Conservation (phyloP, 1,284 basidiomycete genomes). For the Fomitopsis betulina region DNA sequence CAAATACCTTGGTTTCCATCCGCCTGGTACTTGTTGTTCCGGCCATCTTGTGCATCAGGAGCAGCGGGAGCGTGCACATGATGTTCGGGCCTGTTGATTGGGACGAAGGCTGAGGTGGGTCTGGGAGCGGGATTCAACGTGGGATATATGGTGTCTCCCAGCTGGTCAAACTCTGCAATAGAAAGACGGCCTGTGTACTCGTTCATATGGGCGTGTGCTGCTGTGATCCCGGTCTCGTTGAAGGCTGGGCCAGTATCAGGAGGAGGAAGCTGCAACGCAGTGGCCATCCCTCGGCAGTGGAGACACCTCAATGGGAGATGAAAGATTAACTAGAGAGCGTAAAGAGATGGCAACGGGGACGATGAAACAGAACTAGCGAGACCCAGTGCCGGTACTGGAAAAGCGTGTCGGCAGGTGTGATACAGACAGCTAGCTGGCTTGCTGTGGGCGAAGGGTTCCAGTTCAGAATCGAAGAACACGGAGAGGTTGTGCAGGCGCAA, state of each 20-base stretch:
- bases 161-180: slow-evolving; percentile 47
- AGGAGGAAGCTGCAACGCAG: slow-evolving; percentile 23
- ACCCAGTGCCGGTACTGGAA: background rate
- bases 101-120: slow-evolving; percentile 1
- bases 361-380: background rate
- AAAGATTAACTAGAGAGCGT: background rate
- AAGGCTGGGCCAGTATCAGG: slow-evolving; percentile 20
- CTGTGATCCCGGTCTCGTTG: slow-evolving; percentile 17
- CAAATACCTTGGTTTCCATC: slow-evolving; percentile 13
- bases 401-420: background rate
- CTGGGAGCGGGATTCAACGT: slow-evolving; percentile 27
- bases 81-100: background rate
- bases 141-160: slow-evolving; percentile 60
- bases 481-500: background rate
- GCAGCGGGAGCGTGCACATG: background rate
- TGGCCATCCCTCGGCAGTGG: slow-evolving; percentile 19
- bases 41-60: slow-evolving; percentile 18
- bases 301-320: background rate
- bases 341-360: background rate
- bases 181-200: slow-evolving; percentile 50
- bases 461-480: background rate
- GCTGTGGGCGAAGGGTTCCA: background rate
- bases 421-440: background rate
- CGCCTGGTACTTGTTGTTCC: slow-evolving; percentile 16
- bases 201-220: slow-evolving; percentile 30